Base-by-base conservation (phyloP, 2,329 filamentous ascomycete genomes). In the Polytolypa hystricis region DNA sequence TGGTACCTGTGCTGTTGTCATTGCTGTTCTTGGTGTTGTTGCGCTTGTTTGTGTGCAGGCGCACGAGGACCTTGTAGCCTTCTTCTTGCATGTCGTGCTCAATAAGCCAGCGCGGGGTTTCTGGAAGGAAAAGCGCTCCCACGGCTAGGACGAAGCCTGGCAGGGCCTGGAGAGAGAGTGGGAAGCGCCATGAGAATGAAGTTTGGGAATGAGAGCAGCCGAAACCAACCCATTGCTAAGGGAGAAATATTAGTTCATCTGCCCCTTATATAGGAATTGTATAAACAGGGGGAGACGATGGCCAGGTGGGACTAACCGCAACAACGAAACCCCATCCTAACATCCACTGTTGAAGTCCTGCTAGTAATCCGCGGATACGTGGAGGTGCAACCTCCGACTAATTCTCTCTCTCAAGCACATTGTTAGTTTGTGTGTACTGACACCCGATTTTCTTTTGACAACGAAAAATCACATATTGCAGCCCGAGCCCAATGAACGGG, bases 261-360 rank as follows among this genome's bases (percentile, higher is more conserved):
- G 21, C 21, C n/a, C n/a, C n/a, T n/a, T 16, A 37, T 37, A 1
- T 15, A 7, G 15, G 1, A 11, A 14, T 32, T 16, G 31, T 11
- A 29, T 19, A 33, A 11, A 18, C 19, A 21, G 20, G 25, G 25
- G 16, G 25, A 3, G 17, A 8, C 3, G 10, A 27, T n/a, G n/a
- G n/a, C n/a, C n/a, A n/a, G n/a, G n/a, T n/a, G n/a, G 23, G n/a
- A 44, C 53, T 42, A 45, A 56, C 54, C 26, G 64, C 63, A 16
- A 62, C 54, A 17, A 67, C 42, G 35, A 64, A 57, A 2, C 64
- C 64, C 40, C 61, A 53, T 6, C 58, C 60, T 27, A 67, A 51
- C 53, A 66, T 61, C 64, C 62, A 67, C 46, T 67, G 63, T 35
- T 64, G 51, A 35, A 65, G 47, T 17, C 62, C 60, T 10, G 55